Base-by-base conservation (phyloP, 116 monocot genomes). In the Thalassia testudinum region DNA sequence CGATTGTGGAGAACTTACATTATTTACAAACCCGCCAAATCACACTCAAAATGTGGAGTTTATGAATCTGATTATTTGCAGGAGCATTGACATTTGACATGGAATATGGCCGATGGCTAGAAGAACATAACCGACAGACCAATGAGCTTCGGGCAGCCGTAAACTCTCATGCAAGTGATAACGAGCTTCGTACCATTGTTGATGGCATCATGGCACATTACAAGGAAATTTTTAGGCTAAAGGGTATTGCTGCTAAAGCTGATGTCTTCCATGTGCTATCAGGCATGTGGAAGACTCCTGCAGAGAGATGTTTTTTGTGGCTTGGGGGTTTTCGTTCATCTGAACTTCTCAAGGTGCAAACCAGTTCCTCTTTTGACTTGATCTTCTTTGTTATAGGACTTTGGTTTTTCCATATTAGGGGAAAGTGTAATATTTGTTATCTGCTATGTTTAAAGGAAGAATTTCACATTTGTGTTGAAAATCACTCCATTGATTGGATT, bases 281-380 rank as follows among this genome's bases (percentile, higher is more conserved):
- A 1, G 93, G 93, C 14, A 87, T 93, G 93, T 93, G 93, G 93
- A 93, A 93, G 48, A 93, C 93, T 52, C 93, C 93, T 52, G 93
- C 87, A 23, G 93, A 93, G 64, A 86, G 93, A 69, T 93, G 87
- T 58, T 93, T 93, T 63, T 47, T 93, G 49, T 93, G 93, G 93
- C 71, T 93, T 12, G 93, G 93, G 0, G 93, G 93, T 30, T 93
- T 87, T 56, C 72, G 93, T 12, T 87, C 93, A 47, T 93, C 93
- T 52, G 93, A 93, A 58, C 78, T 93, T 59, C 84, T 93, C 29
- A 93, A 93, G 87, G 87, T 92, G 3, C 30, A 34, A 10, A 34
- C 3, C 30, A 5, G 3, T 10, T 34, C 10, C 30, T 34, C 30
- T 34, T 34, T 10, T 34, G 10, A 5, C 10, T 10, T 34, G 30